These are phyloP conservation scores for Penicillium egyptiacum DNA, from an alignment of 495 filamentous ascomycete species.

Conservation along the genomic window DNA sequence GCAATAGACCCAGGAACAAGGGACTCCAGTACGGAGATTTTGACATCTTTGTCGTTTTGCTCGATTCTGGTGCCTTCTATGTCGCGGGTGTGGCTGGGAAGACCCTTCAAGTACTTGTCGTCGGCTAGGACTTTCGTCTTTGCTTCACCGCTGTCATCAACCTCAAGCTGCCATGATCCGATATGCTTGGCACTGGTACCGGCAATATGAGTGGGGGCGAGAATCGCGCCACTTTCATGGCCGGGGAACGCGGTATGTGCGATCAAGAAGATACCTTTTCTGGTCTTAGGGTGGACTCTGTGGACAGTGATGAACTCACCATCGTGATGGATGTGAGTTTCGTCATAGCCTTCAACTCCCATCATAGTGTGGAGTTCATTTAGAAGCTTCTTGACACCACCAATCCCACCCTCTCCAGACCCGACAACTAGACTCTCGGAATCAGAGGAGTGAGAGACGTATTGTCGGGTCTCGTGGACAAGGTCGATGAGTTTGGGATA, in stretches of 20 bases:
- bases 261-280: conserved; percentile 91
- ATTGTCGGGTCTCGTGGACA: conserved; percentile 80
- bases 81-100: conserved; percentile 76
- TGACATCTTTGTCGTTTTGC: conserved; percentile 64
- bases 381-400: conserved; percentile 81
- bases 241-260: conserved; percentile 94
- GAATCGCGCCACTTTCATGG: conserved; percentile 71
- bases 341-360: conserved; percentile 90
- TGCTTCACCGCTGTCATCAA: conserved; percentile 66
- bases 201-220: conserved; percentile 72
- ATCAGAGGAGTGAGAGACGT: conserved; percentile 69
- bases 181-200: conserved; percentile 75
- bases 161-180: conserved; percentile 86
- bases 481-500: conserved; percentile 91
- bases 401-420: conserved; percentile 75
- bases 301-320: conserved; percentile 95
- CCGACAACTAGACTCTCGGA: conserved; percentile 55
- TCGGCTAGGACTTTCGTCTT: conserved; percentile 65
- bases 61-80: conserved; percentile 71
- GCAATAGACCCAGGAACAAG: conserved; percentile 94
- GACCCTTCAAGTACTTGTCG: conserved; percentile 67
- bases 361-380: conserved; percentile 92
- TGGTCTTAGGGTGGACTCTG: conserved; percentile 82
- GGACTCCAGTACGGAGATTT: conserved; percentile 73
- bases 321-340: conserved; percentile 96